Conservation (phyloP, 495 filamentous ascomycete species). For the Xylaria intraflava region DNA sequence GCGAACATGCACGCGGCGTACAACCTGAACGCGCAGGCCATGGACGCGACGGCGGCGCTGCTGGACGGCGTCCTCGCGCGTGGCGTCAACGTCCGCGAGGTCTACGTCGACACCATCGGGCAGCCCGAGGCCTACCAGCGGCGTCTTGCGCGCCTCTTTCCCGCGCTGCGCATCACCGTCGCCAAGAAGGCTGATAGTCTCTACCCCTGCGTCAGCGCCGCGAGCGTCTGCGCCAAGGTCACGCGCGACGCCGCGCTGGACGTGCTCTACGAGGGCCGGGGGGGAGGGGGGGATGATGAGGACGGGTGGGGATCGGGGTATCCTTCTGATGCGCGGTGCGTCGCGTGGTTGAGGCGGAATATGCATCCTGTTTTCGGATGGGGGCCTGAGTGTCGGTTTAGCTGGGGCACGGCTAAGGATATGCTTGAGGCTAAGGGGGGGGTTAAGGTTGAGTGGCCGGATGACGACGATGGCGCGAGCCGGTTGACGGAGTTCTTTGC, state of each 20-base stretch:
- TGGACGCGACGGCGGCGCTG: slow-evolving; percentile 87
- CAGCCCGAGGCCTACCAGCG: slow-evolving; percentile 73
- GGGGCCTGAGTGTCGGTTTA: slow-evolving; percentile 86
- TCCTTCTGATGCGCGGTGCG: slow-evolving; percentile 78
- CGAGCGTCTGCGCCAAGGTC: slow-evolving; percentile 91
- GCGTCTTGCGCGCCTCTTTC: slow-evolving; percentile 78
- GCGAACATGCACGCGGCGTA: slow-evolving; percentile 69
- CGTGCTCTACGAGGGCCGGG: slow-evolving; percentile 53
- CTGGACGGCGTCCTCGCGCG: slow-evolving; percentile 66
- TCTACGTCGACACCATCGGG: slow-evolving; percentile 95
- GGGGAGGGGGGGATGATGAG: slow-evolving; percentile 11
- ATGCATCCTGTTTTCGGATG: slow-evolving; percentile 96
- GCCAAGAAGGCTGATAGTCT: slow-evolving; percentile 93
- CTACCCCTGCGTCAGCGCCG: slow-evolving; percentile 90
- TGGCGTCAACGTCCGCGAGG: slow-evolving; percentile 74
- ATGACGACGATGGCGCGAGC: slow-evolving; percentile 57
- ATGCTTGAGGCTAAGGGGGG: slow-evolving; percentile 65
- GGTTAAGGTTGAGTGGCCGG: slow-evolving; percentile 79
- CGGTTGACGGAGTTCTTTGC: slow-evolving; percentile 69
- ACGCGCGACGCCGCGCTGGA: slow-evolving; percentile 86
- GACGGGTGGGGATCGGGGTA: slow-evolving; percentile 80
- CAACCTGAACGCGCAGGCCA: slow-evolving; percentile 96
- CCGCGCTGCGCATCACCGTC: slow-evolving; percentile 72
- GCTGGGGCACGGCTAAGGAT: slow-evolving; percentile 92
- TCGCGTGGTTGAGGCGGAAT: slow-evolving; percentile 70